These are phyloP conservation scores for Calonectria crousiana DNA, from an alignment of 2,329 filamentous ascomycete genomes.

Conservation along the genomic window DNA sequence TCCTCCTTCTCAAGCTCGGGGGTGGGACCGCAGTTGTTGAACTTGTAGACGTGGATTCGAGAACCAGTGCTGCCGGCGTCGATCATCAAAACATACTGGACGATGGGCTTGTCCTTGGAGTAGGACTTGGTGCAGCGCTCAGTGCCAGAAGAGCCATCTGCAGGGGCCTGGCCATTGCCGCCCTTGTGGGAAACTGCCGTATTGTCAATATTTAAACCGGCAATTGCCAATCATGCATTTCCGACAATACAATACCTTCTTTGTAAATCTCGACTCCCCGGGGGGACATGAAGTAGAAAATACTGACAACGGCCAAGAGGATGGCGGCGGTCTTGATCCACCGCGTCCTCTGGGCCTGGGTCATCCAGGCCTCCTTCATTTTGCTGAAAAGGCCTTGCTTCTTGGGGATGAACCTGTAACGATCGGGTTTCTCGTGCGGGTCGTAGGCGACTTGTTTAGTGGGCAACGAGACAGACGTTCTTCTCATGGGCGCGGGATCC, in stretches of 20 bases:
- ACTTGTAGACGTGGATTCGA: slow-evolving; percentile 97
- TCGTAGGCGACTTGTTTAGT: slow-evolving; percentile 71
- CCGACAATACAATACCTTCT: slow-evolving; percentile 51
- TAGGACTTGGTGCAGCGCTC: slow-evolving; percentile 85
- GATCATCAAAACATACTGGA: slow-evolving; percentile 99
- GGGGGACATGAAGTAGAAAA: slow-evolving; percentile 75
- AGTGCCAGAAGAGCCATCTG: slow-evolving; percentile 74
- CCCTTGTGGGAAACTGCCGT: slow-evolving; percentile 39
- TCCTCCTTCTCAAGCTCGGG: slow-evolving; percentile 93
- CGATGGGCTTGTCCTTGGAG: slow-evolving; percentile 90
- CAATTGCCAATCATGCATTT: background rate
- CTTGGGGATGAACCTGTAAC: slow-evolving; percentile 65
- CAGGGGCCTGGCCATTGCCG: slow-evolving; percentile 62
- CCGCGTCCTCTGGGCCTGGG: slow-evolving; percentile 73
- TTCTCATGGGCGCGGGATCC: slow-evolving; percentile 65
- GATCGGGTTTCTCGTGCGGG: slow-evolving; percentile 73
- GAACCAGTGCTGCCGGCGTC: slow-evolving; percentile 98
- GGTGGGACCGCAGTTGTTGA: slow-evolving; percentile 98
- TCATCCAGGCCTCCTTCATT: slow-evolving; percentile 70
- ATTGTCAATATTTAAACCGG: slow-evolving; percentile 15
- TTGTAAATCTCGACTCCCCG: slow-evolving; percentile 67
- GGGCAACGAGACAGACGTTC: slow-evolving; percentile 73
- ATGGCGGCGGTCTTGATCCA: slow-evolving; percentile 76
- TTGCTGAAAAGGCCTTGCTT: slow-evolving; percentile 64
- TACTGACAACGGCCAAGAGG: slow-evolving; percentile 68